Conservation (phyloP, 2,329 filamentous ascomycete genomes). For the Aspergillus tubingensis region DNA sequence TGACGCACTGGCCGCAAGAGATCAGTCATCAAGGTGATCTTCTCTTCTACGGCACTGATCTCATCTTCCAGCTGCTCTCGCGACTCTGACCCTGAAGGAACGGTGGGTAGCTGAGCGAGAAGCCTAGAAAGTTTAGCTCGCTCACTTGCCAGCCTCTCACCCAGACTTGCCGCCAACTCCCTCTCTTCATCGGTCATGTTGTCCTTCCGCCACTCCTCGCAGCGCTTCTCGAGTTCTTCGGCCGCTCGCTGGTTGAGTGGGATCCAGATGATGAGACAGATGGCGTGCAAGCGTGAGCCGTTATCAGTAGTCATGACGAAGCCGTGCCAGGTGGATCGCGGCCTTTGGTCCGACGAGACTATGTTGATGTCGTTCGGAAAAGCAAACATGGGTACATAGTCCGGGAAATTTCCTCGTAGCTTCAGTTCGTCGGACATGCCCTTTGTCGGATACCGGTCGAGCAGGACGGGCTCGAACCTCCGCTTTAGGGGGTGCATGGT, state of each 20-base stretch:
- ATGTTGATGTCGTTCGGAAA: constrained; percentile 98
- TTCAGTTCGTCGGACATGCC: constrained; percentile 77
- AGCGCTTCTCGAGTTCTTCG: constrained; percentile 71
- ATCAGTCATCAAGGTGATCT: constrained; percentile 95
- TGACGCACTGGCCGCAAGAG: constrained; percentile 89
- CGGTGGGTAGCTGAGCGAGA: constrained; percentile 76
- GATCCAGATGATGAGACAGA: constrained; percentile 90
- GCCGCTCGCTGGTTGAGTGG: constrained; percentile 79
- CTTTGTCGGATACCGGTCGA: constrained; percentile 90
- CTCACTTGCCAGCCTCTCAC: constrained; percentile 82
- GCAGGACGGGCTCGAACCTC: constrained; percentile 90
- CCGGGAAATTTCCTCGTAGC: constrained; percentile 82
- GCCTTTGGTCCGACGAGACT: constrained; percentile 89
- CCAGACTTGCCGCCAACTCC: constrained; percentile 87
- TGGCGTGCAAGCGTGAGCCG: constrained; percentile 86
- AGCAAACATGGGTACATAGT: constrained; percentile 99
- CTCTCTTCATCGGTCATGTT: constrained; percentile 99
- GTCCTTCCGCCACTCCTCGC: constrained; percentile 81
- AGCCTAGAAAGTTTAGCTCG: constrained; percentile 87
- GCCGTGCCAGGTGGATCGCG: constrained; percentile 96
- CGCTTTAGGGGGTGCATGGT: constrained; percentile 95
- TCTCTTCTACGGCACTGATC: constrained; percentile 94
- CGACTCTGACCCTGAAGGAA: constrained; percentile 76
- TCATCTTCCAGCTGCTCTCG: constrained; percentile 88
- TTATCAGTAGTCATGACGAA: constrained; percentile 97